Evolutionary conservation across 108 stramenopile genomes (phyloP).

Genomic region (Mediolabrus comicus): DNA sequence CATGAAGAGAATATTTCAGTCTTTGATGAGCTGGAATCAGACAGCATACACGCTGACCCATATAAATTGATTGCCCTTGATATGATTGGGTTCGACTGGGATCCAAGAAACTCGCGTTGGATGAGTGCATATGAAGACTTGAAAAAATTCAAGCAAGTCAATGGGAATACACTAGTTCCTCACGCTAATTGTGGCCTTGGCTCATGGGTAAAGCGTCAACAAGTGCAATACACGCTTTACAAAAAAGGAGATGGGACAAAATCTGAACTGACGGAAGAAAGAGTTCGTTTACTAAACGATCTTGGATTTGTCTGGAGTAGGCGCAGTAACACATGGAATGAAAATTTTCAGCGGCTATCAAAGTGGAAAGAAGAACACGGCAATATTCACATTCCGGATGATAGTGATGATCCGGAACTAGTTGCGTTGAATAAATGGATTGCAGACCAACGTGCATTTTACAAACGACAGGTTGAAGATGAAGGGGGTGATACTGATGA

Average conservation of each 20-base stretch:
- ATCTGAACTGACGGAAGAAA: constrained; percentile 37
- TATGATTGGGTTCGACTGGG: constrained; percentile 43
- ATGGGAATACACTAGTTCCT: constrained; percentile 34
- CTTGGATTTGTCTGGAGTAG: constrained; percentile 41
- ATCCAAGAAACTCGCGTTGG: constrained; percentile 47
- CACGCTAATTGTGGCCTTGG: constrained; percentile 42
- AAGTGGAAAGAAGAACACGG: constrained; percentile 34
- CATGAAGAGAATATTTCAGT: constrained; percentile 9
- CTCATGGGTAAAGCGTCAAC: constrained; percentile 37
- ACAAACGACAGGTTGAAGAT: constrained; percentile 34
- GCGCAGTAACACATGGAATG: constrained; percentile 38
- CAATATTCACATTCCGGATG: constrained; percentile 24
- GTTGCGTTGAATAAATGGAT: constrained; percentile 33
- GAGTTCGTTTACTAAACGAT: constrained; percentile 29
- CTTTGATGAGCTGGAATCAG: constrained; percentile 30
- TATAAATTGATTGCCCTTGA: constrained; percentile 44
- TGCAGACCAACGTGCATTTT: constrained; percentile 34
- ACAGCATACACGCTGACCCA: constrained; percentile 41
- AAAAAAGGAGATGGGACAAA: constrained; percentile 16
- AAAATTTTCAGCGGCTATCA: constrained; percentile 34
- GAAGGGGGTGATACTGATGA: constrained; percentile 4
- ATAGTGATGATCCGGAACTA: constrained; percentile 29
- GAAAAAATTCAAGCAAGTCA: constrained; percentile 1
- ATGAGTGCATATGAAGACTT: constrained; percentile 43
- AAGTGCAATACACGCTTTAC: constrained; percentile 38